Percentiles rank a stretch among this genome's conserved stretches.
phyloP scores from a whole-genome alignment of 2,329 filamentous ascomycete species.

The Scedosporium minutisporum region DNA sequence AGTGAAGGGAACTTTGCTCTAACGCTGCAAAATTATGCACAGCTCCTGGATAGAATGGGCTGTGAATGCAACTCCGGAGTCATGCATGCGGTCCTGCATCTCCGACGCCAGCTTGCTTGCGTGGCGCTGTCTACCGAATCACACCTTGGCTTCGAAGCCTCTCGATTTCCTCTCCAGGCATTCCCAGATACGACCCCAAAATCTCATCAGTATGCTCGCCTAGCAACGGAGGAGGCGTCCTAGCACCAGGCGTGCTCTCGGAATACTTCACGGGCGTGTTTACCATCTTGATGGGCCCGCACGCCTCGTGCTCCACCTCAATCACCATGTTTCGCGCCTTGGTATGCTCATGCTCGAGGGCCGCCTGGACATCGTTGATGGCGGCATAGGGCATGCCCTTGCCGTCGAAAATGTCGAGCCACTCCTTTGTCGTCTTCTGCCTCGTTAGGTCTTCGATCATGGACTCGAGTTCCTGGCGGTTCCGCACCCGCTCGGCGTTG shows the following conservation, averaged over 20 bases:
- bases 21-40: no score
- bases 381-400: slow-evolving; percentile 86
- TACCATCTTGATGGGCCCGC: slow-evolving; percentile 79
- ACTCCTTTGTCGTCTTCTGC: slow-evolving; percentile 75
- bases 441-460: slow-evolving; percentile 68
- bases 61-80: background rate
- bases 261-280: slow-evolving; percentile 95
- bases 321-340: slow-evolving; percentile 80
- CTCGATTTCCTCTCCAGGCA: slow-evolving; percentile 49
- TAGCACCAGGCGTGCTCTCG: slow-evolving; percentile 64
- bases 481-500: slow-evolving; percentile 54
- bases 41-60: background rate
- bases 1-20: no score
- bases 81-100: background rate
- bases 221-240: slow-evolving; percentile 71
- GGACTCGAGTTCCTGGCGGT: slow-evolving; percentile 68
- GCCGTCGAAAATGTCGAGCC: slow-evolving; percentile 81
- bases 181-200: slow-evolving; percentile 51
- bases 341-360: slow-evolving; percentile 78
- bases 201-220: slow-evolving; percentile 83
- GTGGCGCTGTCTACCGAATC: slow-evolving; percentile 33
- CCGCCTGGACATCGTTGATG: slow-evolving; percentile 83
- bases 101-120: background rate
- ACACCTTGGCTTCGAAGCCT: slow-evolving; percentile 57
- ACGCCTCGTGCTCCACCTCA: slow-evolving; percentile 72